Base-by-base conservation (phyloP, 768 basidiomycete species). In the Auriscalpium microsporum region DNA sequence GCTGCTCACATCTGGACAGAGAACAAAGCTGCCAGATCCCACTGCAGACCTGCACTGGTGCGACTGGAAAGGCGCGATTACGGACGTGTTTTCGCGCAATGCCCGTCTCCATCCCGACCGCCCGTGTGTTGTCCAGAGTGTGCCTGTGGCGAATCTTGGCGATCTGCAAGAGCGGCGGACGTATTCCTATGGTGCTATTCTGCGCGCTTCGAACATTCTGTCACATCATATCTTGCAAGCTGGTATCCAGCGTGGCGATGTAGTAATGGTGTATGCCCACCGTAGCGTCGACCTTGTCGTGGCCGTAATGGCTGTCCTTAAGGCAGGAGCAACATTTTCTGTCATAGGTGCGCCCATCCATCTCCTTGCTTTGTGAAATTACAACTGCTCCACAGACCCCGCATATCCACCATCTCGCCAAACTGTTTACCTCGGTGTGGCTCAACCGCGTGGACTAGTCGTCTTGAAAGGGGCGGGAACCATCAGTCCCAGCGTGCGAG, bases 211-310 rank as follows among this genome's bases (percentile, higher is more conserved):
- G 1, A 98, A 98, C 67, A 76, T 94, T 34, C 78, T 99, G 10
- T 86, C 95, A 0, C 94, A 97, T 65, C 83, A 94, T 63, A 80
- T 99, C 57, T 73, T 97, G 42, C 81, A 84, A 60, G 82, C 82
- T 13, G 96, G 96, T 7, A 73, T 99, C 4, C 78, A 94, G 69
- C 77, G 91, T 36, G 95, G 94, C 65, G 96, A 99, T 60, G 93
- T 98, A 17, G 93, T 98, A 52, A 97, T 95, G 86, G 87, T 99
- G 17, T 99, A 98, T 65, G 95, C 95, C 2, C 86, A 96, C 64
- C 82, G 96, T 36, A 92, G 90, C 62, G 94, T 97, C 48, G 95
- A 99, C 68, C 84, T 99, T 52, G 90, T 96, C 2, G 89, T 98
- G 3, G 94, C 95, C 6, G 93, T 98, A 8, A 90, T 99, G 87